Evolutionary conservation across 1,139 yeast genomes (phyloP), one percentile per base, ranked within the genome.

Genomic region (Blastobotrys proliferans): DNA sequence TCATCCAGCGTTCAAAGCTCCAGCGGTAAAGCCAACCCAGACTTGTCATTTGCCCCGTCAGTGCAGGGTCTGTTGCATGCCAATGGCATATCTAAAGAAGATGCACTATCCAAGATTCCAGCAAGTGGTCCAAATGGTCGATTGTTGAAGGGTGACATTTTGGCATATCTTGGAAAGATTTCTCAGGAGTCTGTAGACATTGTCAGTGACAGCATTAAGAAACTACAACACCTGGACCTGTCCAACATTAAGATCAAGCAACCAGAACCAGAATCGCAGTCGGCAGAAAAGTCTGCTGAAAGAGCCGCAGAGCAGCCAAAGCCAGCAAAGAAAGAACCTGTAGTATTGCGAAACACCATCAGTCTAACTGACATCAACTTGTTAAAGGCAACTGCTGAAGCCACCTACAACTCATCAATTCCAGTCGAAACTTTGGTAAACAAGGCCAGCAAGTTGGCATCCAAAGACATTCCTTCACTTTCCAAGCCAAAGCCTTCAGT

Each of bases 41-140:
- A 64, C 1, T 95, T 82, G 60, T 74, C 74, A 11, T 69, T 90
- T 37, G 74, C 83, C 49, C 98, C 98, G 18, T 81, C 97, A 0
- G 98, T 92, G 9, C 77, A 76, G 46, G 58, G 80, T 5, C 69
- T 90, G 28, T 69, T 92, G 40, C 76, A 74, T 38, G 70, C 72
- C 46, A 73, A 86, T 58, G 64, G 73, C 43, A 78, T 92, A 49
- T 73, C 90, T 1, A 64, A 65, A 45, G 81, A 76, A 36, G 88
- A 83, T 14, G 96, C 96, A 0, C 53, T 84, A 25, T 61, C 67
- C 16, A 77, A 81, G 52, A 86, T 92, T 53, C 72, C 76, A 27
- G 94, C 97, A 6, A 74, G 95, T 1, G 98, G 97, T 11, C 94
- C 95, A 28, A 74, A 79, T 48, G 97, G 97, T 16, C 76, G 95